Evolutionary conservation across 768 basidiomycete genomes (phyloP).

Genomic region (Holtermannia corniformis): DNA sequence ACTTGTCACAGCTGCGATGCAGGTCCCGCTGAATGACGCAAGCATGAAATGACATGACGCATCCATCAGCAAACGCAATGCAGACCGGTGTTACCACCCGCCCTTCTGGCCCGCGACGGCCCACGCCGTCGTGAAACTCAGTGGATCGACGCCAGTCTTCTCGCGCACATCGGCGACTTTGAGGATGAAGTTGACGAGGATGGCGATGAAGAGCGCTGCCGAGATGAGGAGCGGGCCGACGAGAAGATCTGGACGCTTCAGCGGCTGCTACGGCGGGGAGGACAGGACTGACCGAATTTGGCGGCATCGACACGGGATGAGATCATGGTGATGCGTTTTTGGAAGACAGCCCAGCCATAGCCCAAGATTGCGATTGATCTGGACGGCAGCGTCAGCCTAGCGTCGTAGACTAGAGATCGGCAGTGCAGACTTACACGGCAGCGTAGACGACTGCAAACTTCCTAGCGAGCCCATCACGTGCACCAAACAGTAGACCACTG

Average conservation of each 20-base stretch:
- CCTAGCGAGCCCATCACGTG: constrained; percentile 58
- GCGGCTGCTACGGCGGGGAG: not conserved
- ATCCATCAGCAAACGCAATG: no score
- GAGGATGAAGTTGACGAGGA: constrained; percentile 53
- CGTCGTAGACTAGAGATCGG: not conserved
- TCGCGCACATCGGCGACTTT: constrained; percentile 21
- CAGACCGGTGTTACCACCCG: no score
- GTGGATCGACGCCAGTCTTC: constrained; percentile 19
- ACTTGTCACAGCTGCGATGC: no score
- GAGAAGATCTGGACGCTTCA: constrained; percentile 55
- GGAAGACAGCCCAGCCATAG: constrained; percentile 79
- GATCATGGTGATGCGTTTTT: constrained; percentile 82
- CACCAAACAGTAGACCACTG: constrained; percentile 72
- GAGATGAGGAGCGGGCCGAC: constrained; percentile 76
- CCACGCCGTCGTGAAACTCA: constrained; percentile 28
- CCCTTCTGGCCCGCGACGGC: constrained; percentile 9
- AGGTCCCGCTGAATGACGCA: no score
- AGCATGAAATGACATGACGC: no score
- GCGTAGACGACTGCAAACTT: constrained; percentile 79
- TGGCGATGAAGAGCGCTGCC: constrained; percentile 69
- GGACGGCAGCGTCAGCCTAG: not conserved
- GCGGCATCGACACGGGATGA: constrained; percentile 69
- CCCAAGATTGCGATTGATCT: constrained; percentile 48
- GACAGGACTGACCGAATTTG: constrained; percentile 60
- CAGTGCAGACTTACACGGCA: constrained; percentile 54